Evolutionary conservation across 1,284 basidiomycete genomes (phyloP).

Genomic region (Cryptococcus floricola): DNA sequence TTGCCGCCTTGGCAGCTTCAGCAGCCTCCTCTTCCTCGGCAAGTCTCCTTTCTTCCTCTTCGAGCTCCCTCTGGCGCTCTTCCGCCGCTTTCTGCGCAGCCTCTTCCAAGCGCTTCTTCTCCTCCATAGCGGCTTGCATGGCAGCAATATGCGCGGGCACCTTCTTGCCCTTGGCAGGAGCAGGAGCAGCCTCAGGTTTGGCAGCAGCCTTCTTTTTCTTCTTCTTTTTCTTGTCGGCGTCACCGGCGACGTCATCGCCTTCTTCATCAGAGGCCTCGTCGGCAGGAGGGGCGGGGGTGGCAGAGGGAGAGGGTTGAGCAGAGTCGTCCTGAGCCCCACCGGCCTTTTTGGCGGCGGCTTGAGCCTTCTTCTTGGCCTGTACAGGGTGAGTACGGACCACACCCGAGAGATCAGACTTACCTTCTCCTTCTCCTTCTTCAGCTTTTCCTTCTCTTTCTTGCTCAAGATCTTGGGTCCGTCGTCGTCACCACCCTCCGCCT

Average conservation of each 20-base stretch:
- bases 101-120: conserved; percentile 80
- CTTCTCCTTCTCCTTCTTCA: conserved; percentile 36
- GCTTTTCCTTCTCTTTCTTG: conserved; percentile 47
- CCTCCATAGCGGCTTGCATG: conserved; percentile 75
- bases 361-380: conserved; percentile 92
- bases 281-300: conserved; percentile 29
- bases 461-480: conserved; percentile 52
- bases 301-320: conserved; percentile 27
- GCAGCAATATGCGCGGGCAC: conserved; percentile 65
- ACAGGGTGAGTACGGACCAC: conserved; percentile 34
- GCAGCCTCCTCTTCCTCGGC: conserved; percentile 72
- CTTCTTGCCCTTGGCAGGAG: conserved; percentile 58
- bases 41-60: conserved; percentile 73
- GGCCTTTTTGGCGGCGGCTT: conserved; percentile 78
- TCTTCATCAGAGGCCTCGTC: conserved; percentile 59
- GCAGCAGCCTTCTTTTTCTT: conserved; percentile 80
- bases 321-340: conserved; percentile 13
- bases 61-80: conserved; percentile 62
- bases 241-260: conserved; percentile 55
- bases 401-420: neutral
- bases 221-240: conserved; percentile 69
- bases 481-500: conserved; percentile 78
- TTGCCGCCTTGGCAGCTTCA: conserved; percentile 77
- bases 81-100: conserved; percentile 70
- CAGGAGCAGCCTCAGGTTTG: conserved; percentile 57